Evolutionary conservation across 2,329 filamentous ascomycete genomes (phyloP).

Genomic region (Didymella keratinophila): DNA sequence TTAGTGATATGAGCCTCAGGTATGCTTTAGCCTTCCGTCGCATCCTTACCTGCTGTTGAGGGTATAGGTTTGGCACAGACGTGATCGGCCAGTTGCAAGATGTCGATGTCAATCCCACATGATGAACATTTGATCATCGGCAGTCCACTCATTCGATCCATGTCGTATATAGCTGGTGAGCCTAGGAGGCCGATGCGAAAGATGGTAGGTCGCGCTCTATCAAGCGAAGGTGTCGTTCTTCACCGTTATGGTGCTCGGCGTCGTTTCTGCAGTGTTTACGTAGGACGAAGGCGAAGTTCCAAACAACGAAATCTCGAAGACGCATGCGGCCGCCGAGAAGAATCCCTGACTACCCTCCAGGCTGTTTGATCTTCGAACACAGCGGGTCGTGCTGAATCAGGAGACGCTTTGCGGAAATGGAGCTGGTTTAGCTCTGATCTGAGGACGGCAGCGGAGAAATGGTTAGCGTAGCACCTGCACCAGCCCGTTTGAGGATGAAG

Average conservation of each 20-base stretch:
- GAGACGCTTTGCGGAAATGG: conserved; percentile 41
- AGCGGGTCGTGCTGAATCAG: conserved; percentile 42
- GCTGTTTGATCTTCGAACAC: conserved; percentile 39
- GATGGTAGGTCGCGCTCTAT: conserved; percentile 14
- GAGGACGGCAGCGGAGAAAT: conserved; percentile 43
- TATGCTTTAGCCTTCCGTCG: background rate
- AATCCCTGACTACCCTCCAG: conserved; percentile 35
- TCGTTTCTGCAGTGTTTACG: conserved; percentile 36
- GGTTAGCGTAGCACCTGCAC: conserved; percentile 36
- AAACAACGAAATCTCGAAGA: conserved; percentile 29
- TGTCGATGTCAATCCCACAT: conserved; percentile 71
- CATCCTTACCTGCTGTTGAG: conserved; percentile 53
- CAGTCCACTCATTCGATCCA: conserved; percentile 44
- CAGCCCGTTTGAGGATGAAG: conserved; percentile 37
- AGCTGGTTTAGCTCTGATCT: conserved; percentile 45
- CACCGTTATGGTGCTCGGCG: conserved; percentile 14
- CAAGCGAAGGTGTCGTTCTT: conserved; percentile 8
- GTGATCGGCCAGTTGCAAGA: conserved; percentile 87
- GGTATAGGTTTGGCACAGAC: conserved; percentile 64
- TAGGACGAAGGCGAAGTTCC: conserved; percentile 31
- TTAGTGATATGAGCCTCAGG: conserved; percentile 7
- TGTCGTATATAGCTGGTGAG: conserved; percentile 31
- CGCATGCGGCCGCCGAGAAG: conserved; percentile 31
- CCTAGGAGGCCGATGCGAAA: conserved; percentile 9
- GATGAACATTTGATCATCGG: conserved; percentile 52